Percentiles rank a stretch among this genome's conserved stretches.
Evolutionary conservation across 1,284 basidiomycete species (phyloP).

Genomic region (Rhodotorula sp.): DNA sequence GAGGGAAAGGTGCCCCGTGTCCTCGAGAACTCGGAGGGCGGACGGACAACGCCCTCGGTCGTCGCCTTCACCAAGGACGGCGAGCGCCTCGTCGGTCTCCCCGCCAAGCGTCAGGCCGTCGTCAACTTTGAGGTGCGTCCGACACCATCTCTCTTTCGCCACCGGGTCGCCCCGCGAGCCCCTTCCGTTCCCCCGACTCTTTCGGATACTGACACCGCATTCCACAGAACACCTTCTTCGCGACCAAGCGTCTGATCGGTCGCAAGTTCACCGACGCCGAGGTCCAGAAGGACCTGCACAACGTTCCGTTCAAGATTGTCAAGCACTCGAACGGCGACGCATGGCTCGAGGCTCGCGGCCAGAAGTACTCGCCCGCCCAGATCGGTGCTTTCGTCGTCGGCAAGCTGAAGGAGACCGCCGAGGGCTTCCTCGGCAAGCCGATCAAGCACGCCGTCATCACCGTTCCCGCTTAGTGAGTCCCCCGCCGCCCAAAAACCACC

Average conservation of each 20-base stretch:
- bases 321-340: slow-evolving; percentile 64
- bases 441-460: slow-evolving; percentile 91
- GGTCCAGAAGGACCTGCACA: slow-evolving; percentile 82
- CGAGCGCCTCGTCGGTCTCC: slow-evolving; percentile 72
- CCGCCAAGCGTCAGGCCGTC: slow-evolving; percentile 95
- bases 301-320: slow-evolving; percentile 61
- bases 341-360: slow-evolving; percentile 69
- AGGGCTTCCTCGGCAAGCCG: slow-evolving; percentile 86
- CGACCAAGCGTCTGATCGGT: slow-evolving; percentile 95
- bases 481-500: not conserved
- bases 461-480: slow-evolving; percentile 74
- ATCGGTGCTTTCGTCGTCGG: slow-evolving; percentile 78
- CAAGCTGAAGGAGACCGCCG: slow-evolving; percentile 96
- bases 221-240: slow-evolving; percentile 78
- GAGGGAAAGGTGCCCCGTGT: slow-evolving; percentile 68
- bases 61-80: slow-evolving; percentile 92
- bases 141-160: no score
- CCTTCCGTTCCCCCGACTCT: not conserved
- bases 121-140: slow-evolving; percentile 68
- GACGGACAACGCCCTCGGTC: slow-evolving; percentile 94
- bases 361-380: slow-evolving; percentile 61
- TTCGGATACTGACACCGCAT: no score
- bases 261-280: slow-evolving; percentile 91
- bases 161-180: no score
- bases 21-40: slow-evolving; percentile 97